Conservation (phyloP, 768 basidiomycete genomes). For the Agaricus subrufescens region DNA sequence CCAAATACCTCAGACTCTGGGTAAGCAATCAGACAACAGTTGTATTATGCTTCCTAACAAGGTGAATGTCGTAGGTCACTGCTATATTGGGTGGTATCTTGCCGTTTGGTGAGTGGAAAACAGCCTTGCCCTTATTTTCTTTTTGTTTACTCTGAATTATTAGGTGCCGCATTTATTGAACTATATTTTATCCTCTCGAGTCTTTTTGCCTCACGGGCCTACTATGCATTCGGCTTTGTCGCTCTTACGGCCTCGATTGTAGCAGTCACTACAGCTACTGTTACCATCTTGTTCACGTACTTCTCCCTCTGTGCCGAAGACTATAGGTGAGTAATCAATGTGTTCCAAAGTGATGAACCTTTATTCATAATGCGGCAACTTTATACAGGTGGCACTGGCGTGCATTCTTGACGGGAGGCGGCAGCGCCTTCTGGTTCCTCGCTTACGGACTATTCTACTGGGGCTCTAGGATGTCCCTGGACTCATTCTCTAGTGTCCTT, state of each 20-base stretch:
- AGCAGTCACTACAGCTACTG: slow-evolving; percentile 83
- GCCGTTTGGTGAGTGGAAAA: slow-evolving; percentile 64
- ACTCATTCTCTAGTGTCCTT: slow-evolving; percentile 73
- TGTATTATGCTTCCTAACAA: slow-evolving; percentile 1
- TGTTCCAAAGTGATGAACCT: background rate
- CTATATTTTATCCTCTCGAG: slow-evolving; percentile 89
- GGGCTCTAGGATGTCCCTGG: slow-evolving; percentile 80
- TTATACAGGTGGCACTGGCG: slow-evolving; percentile 89
- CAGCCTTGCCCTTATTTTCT: background rate
- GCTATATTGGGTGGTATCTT: slow-evolving; percentile 85
- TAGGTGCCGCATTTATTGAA: slow-evolving; percentile 93
- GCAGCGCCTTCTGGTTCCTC: slow-evolving; percentile 88
- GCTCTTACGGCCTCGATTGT: slow-evolving; percentile 84
- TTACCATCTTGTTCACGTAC: slow-evolving; percentile 85
- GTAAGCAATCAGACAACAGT: slow-evolving; percentile 32
- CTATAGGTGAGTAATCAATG: slow-evolving; percentile 55
- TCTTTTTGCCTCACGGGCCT: slow-evolving; percentile 87
- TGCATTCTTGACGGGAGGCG: slow-evolving; percentile 87
- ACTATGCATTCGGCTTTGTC: slow-evolving; percentile 96
- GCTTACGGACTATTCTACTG: slow-evolving; percentile 88
- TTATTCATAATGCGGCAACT: background rate
- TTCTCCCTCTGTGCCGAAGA: slow-evolving; percentile 93
- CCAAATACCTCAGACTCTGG: slow-evolving; percentile 81
- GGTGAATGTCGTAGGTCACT: slow-evolving; percentile 41
- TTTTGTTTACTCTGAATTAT: background rate